Conservation (phyloP, 352 stramenopile genomes). For the Globisporangium sylvaticum region DNA sequence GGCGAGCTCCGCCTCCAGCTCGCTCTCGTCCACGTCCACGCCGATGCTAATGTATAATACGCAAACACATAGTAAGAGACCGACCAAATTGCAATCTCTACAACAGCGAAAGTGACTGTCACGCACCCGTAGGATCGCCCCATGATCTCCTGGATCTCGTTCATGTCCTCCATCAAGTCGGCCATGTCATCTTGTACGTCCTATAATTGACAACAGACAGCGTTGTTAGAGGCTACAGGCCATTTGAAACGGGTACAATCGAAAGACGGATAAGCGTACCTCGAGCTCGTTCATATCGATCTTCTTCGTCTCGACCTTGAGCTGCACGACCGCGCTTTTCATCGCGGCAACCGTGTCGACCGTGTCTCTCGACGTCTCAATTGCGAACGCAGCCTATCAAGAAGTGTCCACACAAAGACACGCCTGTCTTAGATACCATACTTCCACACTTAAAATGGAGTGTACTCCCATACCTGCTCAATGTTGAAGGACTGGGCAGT, state of each 20-base stretch:
- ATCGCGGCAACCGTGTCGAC: slow-evolving; percentile 93
- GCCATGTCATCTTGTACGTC: slow-evolving; percentile 96
- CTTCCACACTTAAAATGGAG: neutral
- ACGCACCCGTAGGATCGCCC: slow-evolving; percentile 91
- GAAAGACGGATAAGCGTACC: slow-evolving; percentile 23
- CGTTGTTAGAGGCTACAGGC: neutral
- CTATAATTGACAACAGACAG: slow-evolving; percentile 18
- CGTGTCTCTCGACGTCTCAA: slow-evolving; percentile 92
- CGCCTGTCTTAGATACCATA: slow-evolving; percentile 3
- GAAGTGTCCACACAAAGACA: neutral
- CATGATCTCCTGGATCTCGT: slow-evolving; percentile 97
- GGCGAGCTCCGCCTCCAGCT: slow-evolving; percentile 93
- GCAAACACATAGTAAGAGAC: neutral
- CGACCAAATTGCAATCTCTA: neutral
- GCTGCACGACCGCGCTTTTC: slow-evolving; percentile 88
- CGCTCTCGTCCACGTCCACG: slow-evolving; percentile 93
- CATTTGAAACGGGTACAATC: neutral
- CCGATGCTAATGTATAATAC: slow-evolving; percentile 43
- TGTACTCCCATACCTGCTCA: slow-evolving; percentile 44
- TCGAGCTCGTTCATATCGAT: slow-evolving; percentile 96
- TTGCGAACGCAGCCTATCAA: slow-evolving; percentile 74
- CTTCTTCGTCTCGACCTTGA: slow-evolving; percentile 95
- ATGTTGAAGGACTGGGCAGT: slow-evolving; percentile 85
- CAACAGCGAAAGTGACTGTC: neutral
- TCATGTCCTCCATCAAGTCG: slow-evolving; percentile 97